These are phyloP conservation scores for Macrolepiota dolichaula DNA, from an alignment of 768 basidiomycete species.

Conservation along the genomic window DNA sequence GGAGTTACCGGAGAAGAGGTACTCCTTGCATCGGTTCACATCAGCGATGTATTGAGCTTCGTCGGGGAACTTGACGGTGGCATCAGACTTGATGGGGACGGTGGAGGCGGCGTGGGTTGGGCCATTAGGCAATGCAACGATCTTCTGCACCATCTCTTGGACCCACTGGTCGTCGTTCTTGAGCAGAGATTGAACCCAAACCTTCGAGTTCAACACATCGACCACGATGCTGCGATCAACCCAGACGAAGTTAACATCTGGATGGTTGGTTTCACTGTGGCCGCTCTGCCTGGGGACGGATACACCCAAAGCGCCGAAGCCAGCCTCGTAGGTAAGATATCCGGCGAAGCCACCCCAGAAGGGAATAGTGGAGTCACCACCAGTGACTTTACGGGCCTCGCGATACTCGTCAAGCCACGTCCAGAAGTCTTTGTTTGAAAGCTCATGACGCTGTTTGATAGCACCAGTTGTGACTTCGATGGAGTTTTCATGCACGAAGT, in stretches of 20 bases:
- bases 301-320: constrained; percentile 52
- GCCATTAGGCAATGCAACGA: constrained; percentile 1
- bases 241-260: constrained; percentile 74
- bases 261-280: constrained; percentile 35
- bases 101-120: background rate
- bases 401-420: constrained; percentile 73
- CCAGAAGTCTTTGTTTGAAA: constrained; percentile 62
- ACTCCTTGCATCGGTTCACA: constrained; percentile 74
- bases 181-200: constrained; percentile 65
- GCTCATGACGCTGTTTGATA: constrained; percentile 30
- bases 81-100: background rate
- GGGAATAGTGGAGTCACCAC: constrained; percentile 53
- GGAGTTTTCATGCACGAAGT: constrained; percentile 46
- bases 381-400: constrained; percentile 41
- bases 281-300: constrained; percentile 27
- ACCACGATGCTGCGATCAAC: constrained; percentile 77
- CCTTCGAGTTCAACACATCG: constrained; percentile 45
- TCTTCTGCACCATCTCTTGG: constrained; percentile 28
- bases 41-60: constrained; percentile 59
- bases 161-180: constrained; percentile 64
- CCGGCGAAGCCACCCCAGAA: constrained; percentile 88
- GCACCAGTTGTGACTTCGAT: constrained; percentile 43
- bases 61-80: constrained; percentile 49
- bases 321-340: constrained; percentile 77
- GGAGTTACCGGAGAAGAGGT: constrained; percentile 79